Evolutionary conservation across 495 filamentous ascomycete species (phyloP), one percentile per base, ranked within the genome.

Genomic region (Penicillium tannophilum): DNA sequence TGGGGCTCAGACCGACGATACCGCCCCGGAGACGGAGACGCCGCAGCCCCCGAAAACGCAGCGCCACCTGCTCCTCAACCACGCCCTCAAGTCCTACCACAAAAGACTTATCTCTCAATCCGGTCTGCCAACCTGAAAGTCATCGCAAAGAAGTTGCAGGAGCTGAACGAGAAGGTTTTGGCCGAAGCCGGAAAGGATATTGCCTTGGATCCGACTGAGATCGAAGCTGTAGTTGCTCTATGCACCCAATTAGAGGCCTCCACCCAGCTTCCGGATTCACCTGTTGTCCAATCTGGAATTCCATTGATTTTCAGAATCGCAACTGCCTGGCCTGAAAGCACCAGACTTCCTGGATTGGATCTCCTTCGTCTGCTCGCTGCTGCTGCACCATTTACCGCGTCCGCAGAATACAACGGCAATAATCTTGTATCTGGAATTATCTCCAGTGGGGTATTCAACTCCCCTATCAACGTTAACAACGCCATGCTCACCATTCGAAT

Each of bases 401-500:
- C 81, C 7, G 82, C 82, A 56, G 78, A 78, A 35, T 87, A 77
- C 48, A 71, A 87, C 11, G 72, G 88, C 8, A 79, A 88, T 20
- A 72, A 79, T 47, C 64, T 82, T 9, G 63, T 84, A 16, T 63
- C 72, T 7, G 68, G 71, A 0, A 68, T 87, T 35, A 67, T 76
- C 23, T 58, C 63, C 1, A 80, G 81, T 50, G 83, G 80, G 3
- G 72, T 88, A 19, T 89, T 93, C 55, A 77, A 83, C 24, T 65
- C 73, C 8, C 77, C 76, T 10, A 72, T 82, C 9, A 75, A 78
- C 14, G 76, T 84, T 12, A 97, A 97, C 68, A 90, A 90, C 65
- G 83, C 87, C 31, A 96, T 98, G 90, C 86, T 98, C 72, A 83
- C 89, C 0, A 76, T 90, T 43, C 91, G 95, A 11, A 82, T 87